A percentile compares a stretch with the other conserved stretches of the same genome.
phyloP scores from a whole-genome alignment of 345 rosid genomes.

The Turnera subulata region DNA sequence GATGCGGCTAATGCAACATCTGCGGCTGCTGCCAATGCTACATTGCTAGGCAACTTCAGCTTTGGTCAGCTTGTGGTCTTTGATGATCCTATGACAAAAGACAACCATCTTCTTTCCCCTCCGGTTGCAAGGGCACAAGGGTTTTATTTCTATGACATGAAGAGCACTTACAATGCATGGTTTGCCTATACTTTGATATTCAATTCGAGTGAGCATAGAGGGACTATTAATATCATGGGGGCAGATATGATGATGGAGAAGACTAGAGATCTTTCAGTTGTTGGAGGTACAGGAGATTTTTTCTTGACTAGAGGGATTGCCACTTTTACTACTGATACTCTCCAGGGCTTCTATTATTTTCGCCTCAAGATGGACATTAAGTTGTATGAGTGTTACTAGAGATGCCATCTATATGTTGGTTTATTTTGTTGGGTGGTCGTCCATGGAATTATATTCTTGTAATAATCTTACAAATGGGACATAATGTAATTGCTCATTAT shows the following conservation, averaged over 20 bases:
- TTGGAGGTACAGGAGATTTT: slow-evolving; percentile 81
- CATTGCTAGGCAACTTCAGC: slow-evolving; percentile 16
- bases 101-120: slow-evolving; percentile 23
- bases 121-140: slow-evolving; percentile 35
- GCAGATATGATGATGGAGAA: slow-evolving; percentile 55
- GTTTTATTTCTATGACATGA: slow-evolving; percentile 29
- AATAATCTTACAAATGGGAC: too few relatives aligned
- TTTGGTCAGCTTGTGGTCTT: slow-evolving; percentile 34
- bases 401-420: too few relatives aligned
- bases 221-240: slow-evolving; percentile 57
- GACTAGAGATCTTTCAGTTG: slow-evolving; percentile 65
- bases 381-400: slow-evolving; percentile 51
- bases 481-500: too few relatives aligned
- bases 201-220: slow-evolving; percentile 51
- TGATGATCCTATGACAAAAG: slow-evolving; percentile 32
- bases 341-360: slow-evolving; percentile 62
- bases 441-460: too few relatives aligned
- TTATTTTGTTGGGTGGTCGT: too few relatives aligned
- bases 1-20: slow-evolving; percentile 35
- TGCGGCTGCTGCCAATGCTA: slow-evolving; percentile 21
- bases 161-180: slow-evolving; percentile 34
- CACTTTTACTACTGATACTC: slow-evolving; percentile 46
- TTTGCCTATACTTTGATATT: slow-evolving; percentile 57
- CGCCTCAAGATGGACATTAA: slow-evolving; percentile 47
- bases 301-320: slow-evolving; percentile 77